phyloP scores from a whole-genome alignment of 2,329 filamentous ascomycete species.

The Hypocrella siamensis region DNA sequence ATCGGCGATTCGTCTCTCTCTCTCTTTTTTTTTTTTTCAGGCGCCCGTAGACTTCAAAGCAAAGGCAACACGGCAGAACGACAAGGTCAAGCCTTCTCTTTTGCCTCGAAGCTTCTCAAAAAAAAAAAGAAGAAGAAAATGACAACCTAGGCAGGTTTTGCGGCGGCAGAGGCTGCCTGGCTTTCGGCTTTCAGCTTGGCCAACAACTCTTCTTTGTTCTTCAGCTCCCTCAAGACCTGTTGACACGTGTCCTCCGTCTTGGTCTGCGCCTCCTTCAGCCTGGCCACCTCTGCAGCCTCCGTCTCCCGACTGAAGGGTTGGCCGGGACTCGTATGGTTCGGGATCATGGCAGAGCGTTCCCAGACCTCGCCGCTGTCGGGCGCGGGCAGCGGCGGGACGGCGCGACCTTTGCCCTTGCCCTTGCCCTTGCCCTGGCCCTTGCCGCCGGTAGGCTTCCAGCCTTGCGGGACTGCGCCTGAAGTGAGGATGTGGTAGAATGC shows the following conservation, averaged over 20 bases:
- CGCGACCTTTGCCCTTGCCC: conserved; percentile 27
- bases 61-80: too few species aligned
- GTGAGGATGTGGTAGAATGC: conserved; percentile 82
- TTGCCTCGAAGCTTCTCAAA: too few species aligned
- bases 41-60: too few species aligned
- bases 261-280: conserved; percentile 45
- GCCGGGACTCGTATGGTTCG: conserved; percentile 46
- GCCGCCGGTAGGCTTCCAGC: conserved; percentile 23
- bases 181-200: conserved; percentile 44
- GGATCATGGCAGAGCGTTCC: conserved; percentile 61
- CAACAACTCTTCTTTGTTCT: conserved; percentile 47
- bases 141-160: too few species aligned
- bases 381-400: conserved; percentile 20
- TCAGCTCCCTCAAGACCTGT: conserved; percentile 43
- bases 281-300: conserved; percentile 46
- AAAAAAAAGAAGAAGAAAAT: too few species aligned
- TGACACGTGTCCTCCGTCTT: conserved; percentile 46
- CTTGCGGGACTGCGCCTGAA: conserved; percentile 43
- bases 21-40: too few species aligned
- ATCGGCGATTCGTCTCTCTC: too few species aligned
- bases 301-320: conserved; percentile 62
- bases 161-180: conserved; percentile 27
- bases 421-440: conserved; percentile 33
- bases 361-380: conserved; percentile 34
- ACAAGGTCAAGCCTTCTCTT: too few species aligned